Percentiles rank a stretch among this genome's conserved stretches.
These are phyloP conservation scores for Claviceps cyperi DNA, from an alignment of 2,329 filamentous ascomycete genomes.

Conservation along the genomic window DNA sequence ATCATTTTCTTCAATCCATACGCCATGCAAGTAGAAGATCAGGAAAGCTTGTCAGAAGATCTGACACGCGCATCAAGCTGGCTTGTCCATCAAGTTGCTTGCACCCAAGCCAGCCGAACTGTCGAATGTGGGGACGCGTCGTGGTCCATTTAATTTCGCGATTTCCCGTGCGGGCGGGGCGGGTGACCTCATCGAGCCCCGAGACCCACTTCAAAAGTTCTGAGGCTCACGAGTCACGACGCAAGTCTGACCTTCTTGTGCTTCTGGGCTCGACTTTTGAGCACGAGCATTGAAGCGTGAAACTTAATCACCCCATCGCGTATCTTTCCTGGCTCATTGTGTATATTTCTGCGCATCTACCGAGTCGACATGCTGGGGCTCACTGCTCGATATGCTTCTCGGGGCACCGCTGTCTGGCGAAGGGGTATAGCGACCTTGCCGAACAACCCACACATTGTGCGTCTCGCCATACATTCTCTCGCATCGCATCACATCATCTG, in stretches of 20 bases:
- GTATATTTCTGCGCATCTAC: background rate
- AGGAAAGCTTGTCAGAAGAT: background rate
- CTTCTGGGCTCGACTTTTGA: too few relatives aligned
- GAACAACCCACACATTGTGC: constrained; percentile 40
- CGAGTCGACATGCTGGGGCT: constrained; percentile 13
- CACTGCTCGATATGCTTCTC: constrained; percentile 13
- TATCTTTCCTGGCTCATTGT: background rate
- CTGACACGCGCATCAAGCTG: background rate
- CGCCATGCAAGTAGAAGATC: too few relatives aligned
- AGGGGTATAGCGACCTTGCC: constrained; percentile 31
- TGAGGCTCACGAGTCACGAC: background rate
- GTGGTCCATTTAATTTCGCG: constrained; percentile 20
- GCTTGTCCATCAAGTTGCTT: background rate
- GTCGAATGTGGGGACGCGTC: background rate
- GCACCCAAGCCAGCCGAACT: background rate
- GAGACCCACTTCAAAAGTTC: background rate
- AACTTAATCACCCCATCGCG: background rate
- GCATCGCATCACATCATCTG: background rate
- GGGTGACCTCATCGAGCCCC: constrained; percentile 18
- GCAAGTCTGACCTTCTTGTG: too few relatives aligned
- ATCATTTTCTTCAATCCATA: too few relatives aligned
- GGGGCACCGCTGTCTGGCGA: constrained; percentile 9
- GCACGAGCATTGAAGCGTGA: background rate
- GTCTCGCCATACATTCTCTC: background rate
- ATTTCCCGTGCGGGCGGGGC: constrained; percentile 10